A percentile compares a stretch with the other conserved stretches of the same genome.
Conservation (phyloP, 202 grass and related monocot genomes). For the Setaria viridis region DNA sequence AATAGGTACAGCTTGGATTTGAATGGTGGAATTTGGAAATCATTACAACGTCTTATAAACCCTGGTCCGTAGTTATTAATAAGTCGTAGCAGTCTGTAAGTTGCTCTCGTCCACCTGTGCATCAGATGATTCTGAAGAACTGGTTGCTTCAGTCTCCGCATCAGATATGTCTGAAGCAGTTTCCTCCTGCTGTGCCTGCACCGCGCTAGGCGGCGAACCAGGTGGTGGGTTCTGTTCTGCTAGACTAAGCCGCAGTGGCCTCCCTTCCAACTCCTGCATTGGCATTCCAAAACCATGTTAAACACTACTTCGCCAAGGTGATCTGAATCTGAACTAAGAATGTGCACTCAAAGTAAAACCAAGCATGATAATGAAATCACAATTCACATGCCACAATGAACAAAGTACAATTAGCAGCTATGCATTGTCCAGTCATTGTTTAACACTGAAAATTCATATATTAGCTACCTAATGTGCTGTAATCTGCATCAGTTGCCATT, state of each 20-base stretch:
- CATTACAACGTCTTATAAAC: constrained; percentile 1
- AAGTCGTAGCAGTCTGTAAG: constrained; percentile 46
- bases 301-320: neutral
- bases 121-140: constrained; percentile 35
- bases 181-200: constrained; percentile 47
- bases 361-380: neutral
- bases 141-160: constrained; percentile 27
- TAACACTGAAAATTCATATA: neutral
- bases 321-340: constrained; percentile 5
- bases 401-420: neutral
- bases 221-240: constrained; percentile 53
- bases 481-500: neutral
- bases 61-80: constrained; percentile 17
- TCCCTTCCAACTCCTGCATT: constrained; percentile 82
- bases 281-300: constrained; percentile 44
- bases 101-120: constrained; percentile 43
- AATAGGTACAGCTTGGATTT: constrained; percentile 24
- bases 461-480: neutral
- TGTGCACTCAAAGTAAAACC: constrained; percentile 12
- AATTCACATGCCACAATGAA: neutral
- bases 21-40: constrained; percentile 20
- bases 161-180: constrained; percentile 44
- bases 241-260: constrained; percentile 72
- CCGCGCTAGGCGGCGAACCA: constrained; percentile 42
- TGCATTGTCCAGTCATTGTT: constrained; percentile 2